Conservation (phyloP, 1,284 basidiomycete genomes). For the Lentinula novae-zelandiae region DNA sequence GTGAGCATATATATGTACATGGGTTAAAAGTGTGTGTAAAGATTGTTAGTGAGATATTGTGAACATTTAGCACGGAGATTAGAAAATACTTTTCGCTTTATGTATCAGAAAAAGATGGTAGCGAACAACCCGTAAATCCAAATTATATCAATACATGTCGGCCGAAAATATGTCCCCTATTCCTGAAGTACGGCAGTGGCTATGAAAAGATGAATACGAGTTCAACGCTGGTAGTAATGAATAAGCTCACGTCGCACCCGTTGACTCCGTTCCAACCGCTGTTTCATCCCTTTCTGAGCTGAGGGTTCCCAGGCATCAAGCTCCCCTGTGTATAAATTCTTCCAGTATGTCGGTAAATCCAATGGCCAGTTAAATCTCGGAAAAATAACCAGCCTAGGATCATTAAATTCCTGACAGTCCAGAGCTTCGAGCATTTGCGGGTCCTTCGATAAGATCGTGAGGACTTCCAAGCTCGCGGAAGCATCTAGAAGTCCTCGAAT, state of each 20-base stretch:
- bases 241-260: neutral
- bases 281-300: neutral
- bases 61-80: too few relatives aligned
- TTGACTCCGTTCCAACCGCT: neutral
- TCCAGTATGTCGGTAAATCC: constrained; percentile 23
- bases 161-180: too few relatives aligned
- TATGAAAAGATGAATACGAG: neutral
- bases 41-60: too few relatives aligned
- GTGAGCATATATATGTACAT: too few relatives aligned
- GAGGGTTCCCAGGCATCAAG: constrained; percentile 22
- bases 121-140: too few relatives aligned
- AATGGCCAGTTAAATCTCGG: constrained; percentile 24
- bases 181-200: neutral
- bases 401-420: neutral
- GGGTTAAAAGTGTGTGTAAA: too few relatives aligned
- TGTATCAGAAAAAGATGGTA: too few relatives aligned
- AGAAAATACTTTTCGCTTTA: too few relatives aligned
- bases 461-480: constrained; percentile 18
- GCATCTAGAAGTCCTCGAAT: constrained; percentile 19
- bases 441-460: constrained; percentile 23
- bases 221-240: neutral
- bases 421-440: constrained; percentile 4
- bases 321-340: constrained; percentile 20
- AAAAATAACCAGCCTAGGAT: constrained; percentile 20
- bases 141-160: too few relatives aligned